Percentiles rank a stretch among this genome's conserved stretches.
phyloP scores from a whole-genome alignment of 768 basidiomycete species.

The Lanmaoa rubissima region DNA sequence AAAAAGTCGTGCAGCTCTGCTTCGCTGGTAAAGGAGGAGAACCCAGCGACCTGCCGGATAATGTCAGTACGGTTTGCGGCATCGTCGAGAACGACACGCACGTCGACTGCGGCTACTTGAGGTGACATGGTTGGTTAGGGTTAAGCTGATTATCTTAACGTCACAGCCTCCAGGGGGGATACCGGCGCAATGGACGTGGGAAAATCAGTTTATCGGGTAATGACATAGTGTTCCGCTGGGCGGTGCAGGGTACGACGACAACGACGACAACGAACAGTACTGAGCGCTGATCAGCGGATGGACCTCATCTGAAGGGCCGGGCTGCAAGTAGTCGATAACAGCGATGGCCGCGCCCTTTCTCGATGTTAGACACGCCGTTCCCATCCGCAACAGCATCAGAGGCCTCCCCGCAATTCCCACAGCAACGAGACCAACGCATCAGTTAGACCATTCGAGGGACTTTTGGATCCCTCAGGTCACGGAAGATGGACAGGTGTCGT shows the following conservation, averaged over 20 bases:
- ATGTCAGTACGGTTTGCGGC: not conserved
- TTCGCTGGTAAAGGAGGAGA: constrained; percentile 65
- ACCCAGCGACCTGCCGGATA: constrained; percentile 59
- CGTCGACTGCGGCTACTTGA: constrained; percentile 30
- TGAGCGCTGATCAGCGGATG: constrained; percentile 1
- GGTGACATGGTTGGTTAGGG: constrained; percentile 20
- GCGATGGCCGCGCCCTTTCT: constrained; percentile 20
- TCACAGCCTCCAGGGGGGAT: not conserved
- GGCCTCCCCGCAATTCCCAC: constrained; percentile 31
- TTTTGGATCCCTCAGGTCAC: constrained; percentile 92
- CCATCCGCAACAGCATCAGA: constrained; percentile 23
- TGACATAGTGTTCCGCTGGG: constrained; percentile 12
- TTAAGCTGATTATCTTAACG: not conserved
- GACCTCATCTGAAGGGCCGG: not conserved
- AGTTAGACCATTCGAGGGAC: constrained; percentile 46
- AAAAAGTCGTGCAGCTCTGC: constrained; percentile 77
- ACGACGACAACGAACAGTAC: constrained; percentile 5
- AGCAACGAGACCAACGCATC: not conserved
- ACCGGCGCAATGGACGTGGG: constrained; percentile 5
- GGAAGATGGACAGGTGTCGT: constrained; percentile 71
- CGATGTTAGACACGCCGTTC: constrained; percentile 2
- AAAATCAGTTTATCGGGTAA: not conserved
- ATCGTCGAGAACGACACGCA: constrained; percentile 23
- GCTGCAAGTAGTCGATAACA: constrained; percentile 4
- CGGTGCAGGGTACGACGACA: constrained; percentile 16